Conservation (phyloP, 768 basidiomycete genomes). For the Scleroderma bovista region DNA sequence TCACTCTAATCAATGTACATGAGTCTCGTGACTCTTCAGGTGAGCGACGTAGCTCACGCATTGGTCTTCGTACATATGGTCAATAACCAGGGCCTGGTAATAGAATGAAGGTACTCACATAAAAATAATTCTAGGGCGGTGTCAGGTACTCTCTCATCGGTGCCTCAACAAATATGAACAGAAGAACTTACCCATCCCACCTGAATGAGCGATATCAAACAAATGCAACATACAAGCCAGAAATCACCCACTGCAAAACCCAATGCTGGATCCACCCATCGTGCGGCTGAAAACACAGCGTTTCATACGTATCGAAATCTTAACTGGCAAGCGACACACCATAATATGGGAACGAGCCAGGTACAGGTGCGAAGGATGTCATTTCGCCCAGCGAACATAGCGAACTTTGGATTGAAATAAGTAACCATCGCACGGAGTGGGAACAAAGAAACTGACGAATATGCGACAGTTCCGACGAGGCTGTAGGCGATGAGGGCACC, state of each 20-base stretch:
- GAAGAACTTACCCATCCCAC: conserved; percentile 31
- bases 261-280: conserved; percentile 55
- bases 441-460: conserved; percentile 37
- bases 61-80: conserved; percentile 11
- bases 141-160: conserved; percentile 20
- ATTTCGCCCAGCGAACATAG: conserved; percentile 72
- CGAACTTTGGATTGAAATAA: conserved; percentile 30
- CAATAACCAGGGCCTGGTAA: conserved; percentile 26
- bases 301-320: background rate
- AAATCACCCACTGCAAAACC: conserved; percentile 51
- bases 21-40: background rate
- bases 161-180: no score
- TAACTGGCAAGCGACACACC: conserved; percentile 43
- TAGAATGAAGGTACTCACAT: conserved; percentile 35
- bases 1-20: conserved; percentile 34
- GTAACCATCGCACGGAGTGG: conserved; percentile 19
- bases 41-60: conserved; percentile 1
- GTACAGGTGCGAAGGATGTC: conserved; percentile 73
- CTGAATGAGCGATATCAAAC: conserved; percentile 13
- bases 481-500: conserved; percentile 61
- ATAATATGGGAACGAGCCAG: conserved; percentile 73
- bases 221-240: background rate
- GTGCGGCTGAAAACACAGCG: conserved; percentile 32
- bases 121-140: conserved; percentile 46
- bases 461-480: conserved; percentile 60